Base-by-base conservation (phyloP, 2,329 filamentous ascomycete genomes). In the Calonectria henricotiae region DNA sequence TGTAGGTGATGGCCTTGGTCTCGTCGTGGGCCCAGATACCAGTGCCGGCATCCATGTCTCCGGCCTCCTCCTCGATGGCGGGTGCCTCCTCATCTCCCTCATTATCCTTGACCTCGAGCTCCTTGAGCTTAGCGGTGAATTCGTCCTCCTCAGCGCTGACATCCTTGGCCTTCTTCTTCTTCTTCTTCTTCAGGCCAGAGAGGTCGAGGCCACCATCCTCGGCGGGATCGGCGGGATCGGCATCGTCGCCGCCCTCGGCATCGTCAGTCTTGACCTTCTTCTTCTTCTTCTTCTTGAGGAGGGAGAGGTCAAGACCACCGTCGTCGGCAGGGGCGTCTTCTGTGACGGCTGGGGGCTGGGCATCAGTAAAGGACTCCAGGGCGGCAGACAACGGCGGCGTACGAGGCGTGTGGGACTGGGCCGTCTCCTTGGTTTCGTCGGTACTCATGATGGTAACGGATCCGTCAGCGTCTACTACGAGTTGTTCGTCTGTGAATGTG, bases 1-100 rank as follows among this genome's bases (percentile, higher is more conserved):
- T 89, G 89, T 98, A 99, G 80, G 89, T 91, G 84, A 98, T 94
- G 74, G 91, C 83, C 81, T 91, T 90, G 68, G 89, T 91, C 82
- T 92, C 90, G 80, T 95, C 91, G 86, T 98, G 95, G 75, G 89
- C 86, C 94, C 94, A 98, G 85, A 98, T 93, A 72, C 95, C 95
- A 49, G 94, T 98, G 76, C 95, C 95, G 81, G 91, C 89, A 77
- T 95, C 91, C 87, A 95, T 92, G 79, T 98, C 94, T 76, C 94
- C 95, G 75, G 91, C 84, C 51, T 88, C 86, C 66, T 89, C 86
- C 51, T 85, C 82, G 43, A 84, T 84, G 65, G 84, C 84, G 65
- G 43, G 5, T 11, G 87, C 87, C 54, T 85, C 85, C 63, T 82
- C 81, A 54, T 81, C 85, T 75, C 86, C 83, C 77, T 86, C 93